phyloP scores from a whole-genome alignment of 805 yeast species.

The Hanseniaspora mollemarum region DNA sequence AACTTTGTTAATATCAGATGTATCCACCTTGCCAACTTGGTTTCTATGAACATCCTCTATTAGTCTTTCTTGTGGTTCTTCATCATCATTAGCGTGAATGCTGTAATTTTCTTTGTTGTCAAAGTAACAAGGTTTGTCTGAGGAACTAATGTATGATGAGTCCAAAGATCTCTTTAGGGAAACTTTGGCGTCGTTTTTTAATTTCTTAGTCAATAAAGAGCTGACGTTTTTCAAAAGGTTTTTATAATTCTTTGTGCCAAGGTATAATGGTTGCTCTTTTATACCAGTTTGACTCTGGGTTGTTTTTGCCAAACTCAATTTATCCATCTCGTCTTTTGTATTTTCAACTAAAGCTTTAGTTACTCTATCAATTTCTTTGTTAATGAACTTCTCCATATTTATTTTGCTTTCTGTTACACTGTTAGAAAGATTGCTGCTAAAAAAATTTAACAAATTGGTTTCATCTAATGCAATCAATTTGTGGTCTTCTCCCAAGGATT shows the following conservation, averaged over 20 bases:
- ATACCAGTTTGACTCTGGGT: neutral
- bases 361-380: conserved; percentile 61
- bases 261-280: conserved; percentile 1
- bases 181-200: no score
- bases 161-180: no score
- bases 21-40: no score
- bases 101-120: no score
- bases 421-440: conserved; percentile 3
- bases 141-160: no score
- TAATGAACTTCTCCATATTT: conserved; percentile 51
- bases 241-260: conserved; percentile 9
- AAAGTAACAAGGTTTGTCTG: no score
- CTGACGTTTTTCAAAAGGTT: conserved; percentile 2
- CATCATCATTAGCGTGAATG: no score
- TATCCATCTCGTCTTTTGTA: conserved; percentile 10
- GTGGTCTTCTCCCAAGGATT: neutral
- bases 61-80: no score
- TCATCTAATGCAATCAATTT: conserved; percentile 10
- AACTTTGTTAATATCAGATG: no score
- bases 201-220: no score
- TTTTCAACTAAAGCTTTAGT: conserved; percentile 7
- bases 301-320: neutral
- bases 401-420: conserved; percentile 13
- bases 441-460: conserved; percentile 2
- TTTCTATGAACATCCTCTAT: no score